Base-by-base conservation (phyloP, 1,284 basidiomycete species). In the Leccinum pachyderme region DNA sequence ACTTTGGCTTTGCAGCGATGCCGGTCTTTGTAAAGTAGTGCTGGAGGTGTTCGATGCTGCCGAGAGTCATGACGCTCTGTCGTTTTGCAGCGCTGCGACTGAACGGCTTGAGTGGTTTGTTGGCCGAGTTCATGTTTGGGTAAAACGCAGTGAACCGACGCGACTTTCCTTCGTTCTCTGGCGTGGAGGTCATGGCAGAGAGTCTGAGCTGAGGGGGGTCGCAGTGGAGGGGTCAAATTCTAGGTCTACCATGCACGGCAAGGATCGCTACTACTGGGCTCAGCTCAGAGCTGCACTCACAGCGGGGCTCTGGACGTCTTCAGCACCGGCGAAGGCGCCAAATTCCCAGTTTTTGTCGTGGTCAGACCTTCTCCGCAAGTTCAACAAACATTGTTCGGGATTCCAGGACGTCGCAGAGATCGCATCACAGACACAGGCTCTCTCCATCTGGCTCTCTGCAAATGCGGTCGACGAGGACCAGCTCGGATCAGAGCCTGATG, bases 11-110 rank as follows among this genome's bases (percentile, higher is more conserved):
- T 27, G 87, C 80, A 15, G 77, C 80, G 53, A 91, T 79, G 5
- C 89, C 89, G 0, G 87, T 84, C 80, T 92, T 92, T 6, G 91
- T 91, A 63, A 92, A 93, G 67, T 91, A 91, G 66, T 93, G 87
- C 72, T 94, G 91, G 49, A 94, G 78, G 68, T 93, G 88, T 65
- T 92, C 89, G 60, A 94, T 93, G 67, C 88, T 90, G 28, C 90
- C 90, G 22, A 94, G 73, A 0, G 89, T 84, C 86, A 93, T 87
- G 18, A 94, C 92, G 64, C 88, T 91, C 69, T 90, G 87, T 44
- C 92, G 80, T 73, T 92, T 92, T 6, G 89, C 89, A 4, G 92
- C 91, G 60, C 88, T 91, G 61, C 87, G 77, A 64, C 87, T 89
- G 78, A 93, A 93, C 7, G 89, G 89, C 61, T 92, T 92, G 70